Evolutionary conservation across 495 filamentous ascomycete genomes (phyloP), one percentile per base, ranked within the genome.

Genomic region (Cryomyces minteri): DNA sequence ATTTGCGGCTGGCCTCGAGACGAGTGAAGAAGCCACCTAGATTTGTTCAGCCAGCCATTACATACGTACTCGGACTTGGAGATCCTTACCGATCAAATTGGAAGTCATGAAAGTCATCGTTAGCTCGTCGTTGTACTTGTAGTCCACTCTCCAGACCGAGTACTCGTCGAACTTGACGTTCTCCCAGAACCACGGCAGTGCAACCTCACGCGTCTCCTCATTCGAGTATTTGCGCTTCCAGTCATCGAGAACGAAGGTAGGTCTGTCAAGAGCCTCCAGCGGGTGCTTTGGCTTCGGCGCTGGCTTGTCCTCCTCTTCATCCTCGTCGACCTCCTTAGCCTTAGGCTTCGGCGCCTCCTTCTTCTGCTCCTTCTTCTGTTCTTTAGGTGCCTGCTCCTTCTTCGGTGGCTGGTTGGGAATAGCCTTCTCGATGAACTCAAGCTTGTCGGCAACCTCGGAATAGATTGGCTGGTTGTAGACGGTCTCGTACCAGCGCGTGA

Each of bases 161-260:
- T 90, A 96, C 67, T 96, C 92, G 45, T 84, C 80, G 58, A 88
- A 73, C 49, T 87, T 88, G 66, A 74, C 76, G 59, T 93, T 80
- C 70, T 94, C 76, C 88, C 88, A 99, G 77, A 99, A 96, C 84
- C 88, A 99, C 59, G 88, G 87, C 53, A 96, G 66, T 53, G 88
- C 84, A 38, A 68, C 78, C 49, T 69, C 55, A 39, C 82, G 84
- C 47, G 84, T 88, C 40, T 96, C 88, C 52, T 81, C 71, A 76
- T 99, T 99, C 57, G 92, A 96, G 80, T 95, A 99, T 64, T 82
- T 77, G 56, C 88, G 85, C 80, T 99, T 99, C 84, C 80, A 93
- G 60, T 99, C 90, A 58, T 99, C 90, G 45, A 96, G 74, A 50
- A 76, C 68, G 57, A 96, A 68, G 42, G 77, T 79, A 39, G 92